Base-by-base conservation (phyloP, 768 basidiomycete species). In the Russula sp. region DNA sequence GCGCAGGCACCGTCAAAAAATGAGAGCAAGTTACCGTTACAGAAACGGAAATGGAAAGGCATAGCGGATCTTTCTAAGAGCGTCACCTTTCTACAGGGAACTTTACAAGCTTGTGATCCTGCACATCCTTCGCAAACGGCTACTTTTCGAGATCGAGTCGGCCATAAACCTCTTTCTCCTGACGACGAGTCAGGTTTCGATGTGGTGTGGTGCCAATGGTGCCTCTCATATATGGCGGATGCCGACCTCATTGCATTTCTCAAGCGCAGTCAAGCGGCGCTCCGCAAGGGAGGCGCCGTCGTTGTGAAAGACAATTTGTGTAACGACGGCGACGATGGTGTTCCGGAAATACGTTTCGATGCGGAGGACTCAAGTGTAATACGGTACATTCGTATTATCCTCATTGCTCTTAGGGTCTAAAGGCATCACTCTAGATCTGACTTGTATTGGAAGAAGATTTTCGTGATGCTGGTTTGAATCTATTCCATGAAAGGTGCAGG, bases 171-270 rank as follows among this genome's bases (percentile, higher is more conserved):
- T 0, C 69, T 71, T 8, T 75, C 76, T 28, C 78, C 78, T 30
- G 71, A 72, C 44, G 76, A 77, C 38, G 84, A 79, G 22, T 76
- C 79, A 50, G 83, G 83, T 1, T 98, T 94, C 75, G 96, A 99
- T 75, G 83, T 94, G 59, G 83, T 96, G 62, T 94, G 92, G 95
- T 92, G 92, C 71, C 96, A 99, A 74, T 98, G 96, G 96, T 96
- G 95, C 77, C 81, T 98, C 18, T 91, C 92, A 2, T 91, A 95
- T 77, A 80, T 97, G 63, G 83, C 79, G 60, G 86, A 95, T 72
- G 71, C 73, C 9, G 90, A 96, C 72, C 82, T 98, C 26, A 81
- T 92, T 30, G 74, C 77, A 2, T 98, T 98, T 76, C 80, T 98
- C 68, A 77, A 80, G 68, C 79, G 86, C 53, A 81, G 87, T 65